These are phyloP conservation scores for Rutstroemia sydowiana DNA, from an alignment of 2,329 filamentous ascomycete species.

Conservation along the genomic window DNA sequence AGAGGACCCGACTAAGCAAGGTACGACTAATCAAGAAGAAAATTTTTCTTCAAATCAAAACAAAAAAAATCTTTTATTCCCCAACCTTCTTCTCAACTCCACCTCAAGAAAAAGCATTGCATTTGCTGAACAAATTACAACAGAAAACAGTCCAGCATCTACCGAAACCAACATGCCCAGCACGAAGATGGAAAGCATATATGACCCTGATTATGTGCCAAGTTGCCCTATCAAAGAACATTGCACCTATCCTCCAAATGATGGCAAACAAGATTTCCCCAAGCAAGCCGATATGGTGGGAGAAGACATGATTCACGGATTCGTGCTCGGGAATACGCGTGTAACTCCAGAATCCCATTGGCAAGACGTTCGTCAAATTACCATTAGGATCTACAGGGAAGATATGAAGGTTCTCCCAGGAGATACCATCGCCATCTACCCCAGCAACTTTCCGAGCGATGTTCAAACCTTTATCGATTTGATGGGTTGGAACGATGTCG, in stretches of 20 bases:
- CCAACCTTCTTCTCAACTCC: too few relatives aligned
- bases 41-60: not conserved
- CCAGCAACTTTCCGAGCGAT: constrained; percentile 78
- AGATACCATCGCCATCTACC: constrained; percentile 73
- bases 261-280: not conserved
- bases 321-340: constrained; percentile 58
- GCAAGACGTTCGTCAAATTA: constrained; percentile 87
- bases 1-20: too few relatives aligned
- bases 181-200: not conserved
- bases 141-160: too few relatives aligned
- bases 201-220: too few relatives aligned
- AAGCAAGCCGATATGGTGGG: not conserved
- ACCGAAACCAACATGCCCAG: too few relatives aligned
- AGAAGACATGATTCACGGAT: constrained; percentile 17
- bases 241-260: too few relatives aligned
- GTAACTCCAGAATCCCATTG: constrained; percentile 73
- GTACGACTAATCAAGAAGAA: not conserved
- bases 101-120: too few relatives aligned
- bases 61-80: too few relatives aligned
- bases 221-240: too few relatives aligned
- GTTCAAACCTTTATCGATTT: constrained; percentile 70
- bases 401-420: constrained; percentile 52
- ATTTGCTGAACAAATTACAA: too few relatives aligned
- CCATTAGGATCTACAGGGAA: constrained; percentile 44
- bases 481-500: constrained; percentile 70